Evolutionary conservation across 2,329 filamentous ascomycete genomes (phyloP), one percentile per base, ranked within the genome.

Genomic region (Cordyceps militaris): DNA sequence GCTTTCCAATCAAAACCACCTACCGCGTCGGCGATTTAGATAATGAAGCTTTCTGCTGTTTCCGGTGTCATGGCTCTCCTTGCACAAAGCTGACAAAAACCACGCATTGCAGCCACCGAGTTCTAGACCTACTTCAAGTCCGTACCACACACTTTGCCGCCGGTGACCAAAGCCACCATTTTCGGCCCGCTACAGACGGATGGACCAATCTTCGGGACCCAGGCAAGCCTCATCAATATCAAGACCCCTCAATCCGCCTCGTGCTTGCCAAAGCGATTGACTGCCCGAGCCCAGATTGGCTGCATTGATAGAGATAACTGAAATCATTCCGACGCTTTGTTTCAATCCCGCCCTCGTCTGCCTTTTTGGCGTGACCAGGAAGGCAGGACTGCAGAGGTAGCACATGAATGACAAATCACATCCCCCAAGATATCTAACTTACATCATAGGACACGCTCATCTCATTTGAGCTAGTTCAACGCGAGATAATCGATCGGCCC

Each of bases 81-180:
- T 42, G 21, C 23, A 9, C 21, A 38, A 26, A 32, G 52, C 42
- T 40, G 16, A 54, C 38, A 44, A 54, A 55, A 55, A 38, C 43
- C 42, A 28, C 52, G 28, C 51, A 55, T 10, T 30, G 28, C 42
- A 46, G 52, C 52, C 52, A 55, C 52, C 30, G 30, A 38, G 52
- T 40, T 55, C 52, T 55, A 55, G 52, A 55, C 52, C 43, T 47
- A 40, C 40, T n/a, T 30, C 40, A 42, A 40, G 26, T 26, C 50
- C 10, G 16, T 23, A 23, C 21, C 28, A 21, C 28, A 16, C 28
- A 38, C 5, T 19, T n/a, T 30, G 26, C 26, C 11, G 21, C 32
- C 32, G 38, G 26, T 48, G 48, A 32, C 38, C 26, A 24, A n/a
- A 40, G 11, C 34, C 50, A 53, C 38, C n/a, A 23, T 30, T n/a